phyloP scores from a whole-genome alignment of 1,139 yeast species.

The Suhomyces coccinellae region DNA sequence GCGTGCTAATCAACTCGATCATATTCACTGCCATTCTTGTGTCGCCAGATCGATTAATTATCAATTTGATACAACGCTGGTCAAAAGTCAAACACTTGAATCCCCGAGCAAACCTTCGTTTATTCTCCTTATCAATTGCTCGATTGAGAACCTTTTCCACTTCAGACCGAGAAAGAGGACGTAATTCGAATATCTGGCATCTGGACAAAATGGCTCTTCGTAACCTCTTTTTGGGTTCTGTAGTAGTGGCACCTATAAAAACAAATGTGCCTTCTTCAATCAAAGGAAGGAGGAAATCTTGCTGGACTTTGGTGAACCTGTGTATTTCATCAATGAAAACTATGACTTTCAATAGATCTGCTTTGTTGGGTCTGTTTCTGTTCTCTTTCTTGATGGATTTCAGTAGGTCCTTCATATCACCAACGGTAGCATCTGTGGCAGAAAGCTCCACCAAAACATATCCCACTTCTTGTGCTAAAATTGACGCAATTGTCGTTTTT shows the following conservation, averaged over 20 bases:
- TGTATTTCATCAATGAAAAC: constrained; percentile 49
- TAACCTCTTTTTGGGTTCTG: constrained; percentile 31
- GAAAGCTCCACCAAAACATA: constrained; percentile 43
- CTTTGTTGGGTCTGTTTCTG: constrained; percentile 16
- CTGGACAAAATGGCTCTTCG: constrained; percentile 42
- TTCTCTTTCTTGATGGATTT: constrained; percentile 27
- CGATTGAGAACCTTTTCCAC: constrained; percentile 22
- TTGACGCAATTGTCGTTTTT: constrained; percentile 45
- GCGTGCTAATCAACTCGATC: constrained; percentile 31
- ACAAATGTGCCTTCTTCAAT: constrained; percentile 43
- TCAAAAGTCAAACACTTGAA: constrained; percentile 17
- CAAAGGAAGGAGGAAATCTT: constrained; percentile 43
- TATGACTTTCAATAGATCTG: constrained; percentile 27
- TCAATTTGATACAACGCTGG: constrained; percentile 16
- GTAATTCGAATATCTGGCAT: constrained; percentile 39
- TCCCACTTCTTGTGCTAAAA: constrained; percentile 34
- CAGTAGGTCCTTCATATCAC: constrained; percentile 31
- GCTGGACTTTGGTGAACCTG: constrained; percentile 41
- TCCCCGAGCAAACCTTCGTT: constrained; percentile 19
- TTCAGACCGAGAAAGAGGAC: constrained; percentile 21
- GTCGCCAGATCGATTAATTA: constrained; percentile 27
- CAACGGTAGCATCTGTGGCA: constrained; percentile 40
- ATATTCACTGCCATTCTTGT: constrained; percentile 34
- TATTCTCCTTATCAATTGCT: constrained; percentile 33
- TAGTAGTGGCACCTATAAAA: constrained; percentile 49